These are phyloP conservation scores for Capsella bursapastoris DNA, from an alignment of 345 rosid genomes.

Conservation along the genomic window DNA sequence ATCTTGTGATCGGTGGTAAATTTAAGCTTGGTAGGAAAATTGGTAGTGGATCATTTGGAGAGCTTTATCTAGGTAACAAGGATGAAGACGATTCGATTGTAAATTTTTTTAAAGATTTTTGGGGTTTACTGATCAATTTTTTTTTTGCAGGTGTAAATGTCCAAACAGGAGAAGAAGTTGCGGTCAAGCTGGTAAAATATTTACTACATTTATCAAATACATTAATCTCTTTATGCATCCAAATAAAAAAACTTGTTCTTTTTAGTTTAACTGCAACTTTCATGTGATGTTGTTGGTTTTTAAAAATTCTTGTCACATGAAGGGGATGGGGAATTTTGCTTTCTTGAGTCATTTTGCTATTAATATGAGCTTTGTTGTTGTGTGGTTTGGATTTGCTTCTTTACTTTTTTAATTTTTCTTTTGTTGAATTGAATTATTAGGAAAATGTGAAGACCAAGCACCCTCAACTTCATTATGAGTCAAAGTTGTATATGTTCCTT, in stretches of 20 bases:
- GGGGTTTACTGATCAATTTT: not conserved
- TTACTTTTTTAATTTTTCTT: not conserved
- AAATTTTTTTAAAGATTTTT: not conserved
- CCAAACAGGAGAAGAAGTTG: constrained; percentile 90
- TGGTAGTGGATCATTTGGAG: constrained; percentile 91
- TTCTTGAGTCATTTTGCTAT: not conserved
- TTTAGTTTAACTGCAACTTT: constrained; percentile 22
- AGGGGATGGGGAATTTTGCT: constrained; percentile 11
- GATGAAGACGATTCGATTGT: not conserved
- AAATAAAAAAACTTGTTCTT: not conserved
- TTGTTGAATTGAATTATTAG: constrained; percentile 40
- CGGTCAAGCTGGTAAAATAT: constrained; percentile 73
- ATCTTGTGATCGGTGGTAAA: constrained; percentile 72
- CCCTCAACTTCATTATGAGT: constrained; percentile 88
- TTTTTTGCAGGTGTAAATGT: constrained; percentile 66
- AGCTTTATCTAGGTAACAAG: constrained; percentile 68
- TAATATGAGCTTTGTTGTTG: constrained; percentile 9
- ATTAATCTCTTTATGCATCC: not conserved
- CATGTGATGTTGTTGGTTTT: constrained; percentile 30
- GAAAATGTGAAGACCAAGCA: constrained; percentile 87
- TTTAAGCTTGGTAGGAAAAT: constrained; percentile 89
- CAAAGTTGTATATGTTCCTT: constrained; percentile 81
- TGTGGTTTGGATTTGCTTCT: constrained; percentile 6
- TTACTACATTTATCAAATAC: not conserved
- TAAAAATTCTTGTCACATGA: constrained; percentile 19